Base-by-base conservation (phyloP, 495 filamentous ascomycete species). In the Barbatosphaeria neglecta region DNA sequence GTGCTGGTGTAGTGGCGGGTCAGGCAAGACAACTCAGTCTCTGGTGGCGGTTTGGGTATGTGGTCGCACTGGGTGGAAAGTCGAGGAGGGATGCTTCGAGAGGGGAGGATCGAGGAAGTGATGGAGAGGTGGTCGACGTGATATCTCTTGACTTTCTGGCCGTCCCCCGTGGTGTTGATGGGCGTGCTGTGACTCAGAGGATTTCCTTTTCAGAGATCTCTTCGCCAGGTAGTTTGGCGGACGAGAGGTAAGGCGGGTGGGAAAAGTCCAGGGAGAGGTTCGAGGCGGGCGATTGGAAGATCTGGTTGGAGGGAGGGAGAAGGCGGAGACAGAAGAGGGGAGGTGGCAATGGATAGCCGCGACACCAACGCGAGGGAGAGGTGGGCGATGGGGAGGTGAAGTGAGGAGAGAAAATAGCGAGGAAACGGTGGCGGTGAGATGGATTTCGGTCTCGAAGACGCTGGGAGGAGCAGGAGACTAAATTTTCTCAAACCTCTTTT, bases 1-100 rank as follows among this genome's bases (percentile, higher is more conserved):
- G 77, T 83, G 87, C 82, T 84, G 85, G 85, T 90, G 84, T 68
- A 73, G 64, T 70, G 69, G 49, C 59, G 59, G 61, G 63, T 46
- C 48, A 43, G 49, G 51, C 45, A 56, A 51, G 48, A 43, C 24
- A 33, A 27, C 38, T 35, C 24, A 55, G 57, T 18, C 39, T 35
- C 24, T 50, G 53, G 58, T 57, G 56, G 59, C 54, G n/a, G n/a
- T n/a, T n/a, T 57, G 49, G 50, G 51, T 47, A 49, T 46, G 46
- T 55, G 50, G 50, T 61, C 56, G 61, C 56, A 57, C 51, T 56
- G 35, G 43, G 40, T 42, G 43, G 37, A 38, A 53, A 45, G 37
- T n/a, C n/a, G 31, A 35, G 31, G 15, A 8, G 7, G 8, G 27
- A 24, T 50, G n/a, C n/a, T n/a, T n/a, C 41, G 45, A 7, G 39